A percentile compares a stretch with the other conserved stretches of the same genome.
phyloP scores from a whole-genome alignment of 352 stramenopile species.

The Globisporangium sylvaticum region DNA sequence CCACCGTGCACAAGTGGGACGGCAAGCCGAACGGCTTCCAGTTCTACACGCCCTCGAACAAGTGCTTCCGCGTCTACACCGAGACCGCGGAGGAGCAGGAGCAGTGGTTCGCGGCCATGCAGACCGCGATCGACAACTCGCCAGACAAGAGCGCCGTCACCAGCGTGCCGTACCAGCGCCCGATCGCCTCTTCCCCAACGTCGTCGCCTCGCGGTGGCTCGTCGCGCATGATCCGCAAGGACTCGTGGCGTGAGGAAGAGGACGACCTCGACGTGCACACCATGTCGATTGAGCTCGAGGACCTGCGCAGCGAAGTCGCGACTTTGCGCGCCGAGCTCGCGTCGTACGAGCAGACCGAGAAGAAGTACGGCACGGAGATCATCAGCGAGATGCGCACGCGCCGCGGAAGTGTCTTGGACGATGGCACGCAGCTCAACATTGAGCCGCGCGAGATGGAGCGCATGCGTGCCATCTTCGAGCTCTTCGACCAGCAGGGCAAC shows the following conservation, averaged over 20 bases:
- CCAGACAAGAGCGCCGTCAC: conserved; percentile 67
- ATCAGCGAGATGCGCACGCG: conserved; percentile 45
- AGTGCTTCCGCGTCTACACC: conserved; percentile 84
- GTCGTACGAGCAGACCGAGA: conserved; percentile 77
- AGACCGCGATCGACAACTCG: conserved; percentile 57
- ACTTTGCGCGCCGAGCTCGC: conserved; percentile 68
- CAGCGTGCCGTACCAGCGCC: conserved; percentile 57
- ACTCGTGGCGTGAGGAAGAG: conserved; percentile 82
- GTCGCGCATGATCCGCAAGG: conserved; percentile 42
- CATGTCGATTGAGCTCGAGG: conserved; percentile 67
- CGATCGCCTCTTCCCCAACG: conserved; percentile 60
- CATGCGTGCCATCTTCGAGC: conserved; percentile 81
- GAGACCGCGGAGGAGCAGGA: conserved; percentile 63
- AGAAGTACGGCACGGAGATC: conserved; percentile 61
- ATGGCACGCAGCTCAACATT: conserved; percentile 75
- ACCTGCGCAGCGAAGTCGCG: conserved; percentile 67
- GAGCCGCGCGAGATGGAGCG: conserved; percentile 82
- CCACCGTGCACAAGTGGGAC: conserved; percentile 78
- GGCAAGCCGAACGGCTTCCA: conserved; percentile 85
- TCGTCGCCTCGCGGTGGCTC: conserved; percentile 44
- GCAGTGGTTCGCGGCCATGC: conserved; percentile 71
- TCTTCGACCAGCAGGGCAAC: conserved; percentile 80
- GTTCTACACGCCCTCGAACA: conserved; percentile 83
- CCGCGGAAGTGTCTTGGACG: conserved; percentile 67
- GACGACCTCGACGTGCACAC: conserved; percentile 55